Evolutionary conservation across 306 rosid species (phyloP), one percentile per base, ranked within the genome.

Genomic region (Lathyrus oleraceus): DNA sequence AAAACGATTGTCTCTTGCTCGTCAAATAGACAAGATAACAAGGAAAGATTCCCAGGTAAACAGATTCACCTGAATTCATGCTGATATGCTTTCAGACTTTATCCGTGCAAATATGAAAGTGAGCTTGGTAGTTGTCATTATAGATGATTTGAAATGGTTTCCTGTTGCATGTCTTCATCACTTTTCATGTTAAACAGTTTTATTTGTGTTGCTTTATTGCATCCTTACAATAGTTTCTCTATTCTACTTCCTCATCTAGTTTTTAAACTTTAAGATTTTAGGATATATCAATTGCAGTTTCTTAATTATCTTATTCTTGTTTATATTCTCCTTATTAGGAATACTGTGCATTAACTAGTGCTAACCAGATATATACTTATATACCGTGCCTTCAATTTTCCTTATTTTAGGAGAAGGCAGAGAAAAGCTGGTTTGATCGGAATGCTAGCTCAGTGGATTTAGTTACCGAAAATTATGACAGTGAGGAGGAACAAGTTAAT

Each of bases 11-110:
- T 90, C 96, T 71, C 86, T 91, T 81, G 95, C 96, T 2, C 86
- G 92, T 53, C 97, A 88, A 85, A 88, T 94, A 48, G 96, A 91
- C 89, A 88, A 91, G 81, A 83, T 91, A 81, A n/a, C 71, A 21
- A 87, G 86, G 72, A 91, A 88, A 80, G 89, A 85, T 73, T 94
- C 97, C 43, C 88, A 87, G 97, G 96, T 94, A 83, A 81, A 65
- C 12, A 25, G 21, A 30, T 83, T 65, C 25, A 72, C 76, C 71
- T 59, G 53, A 79, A 23, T 63, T 30, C 35, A 47, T 42, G 21
- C 53, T 23, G 66, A 44, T 70, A 52, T 16, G 57, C 4, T 53
- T 69, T 71, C 64, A 65, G 65, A 64, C 8, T 72, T 68, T 35
- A 53, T 63, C 27, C 23, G 15, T 73, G 62, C 44, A 69, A 47